phyloP scores from a whole-genome alignment of 495 filamentous ascomycete genomes.

The Aspergillus indologenus region DNA sequence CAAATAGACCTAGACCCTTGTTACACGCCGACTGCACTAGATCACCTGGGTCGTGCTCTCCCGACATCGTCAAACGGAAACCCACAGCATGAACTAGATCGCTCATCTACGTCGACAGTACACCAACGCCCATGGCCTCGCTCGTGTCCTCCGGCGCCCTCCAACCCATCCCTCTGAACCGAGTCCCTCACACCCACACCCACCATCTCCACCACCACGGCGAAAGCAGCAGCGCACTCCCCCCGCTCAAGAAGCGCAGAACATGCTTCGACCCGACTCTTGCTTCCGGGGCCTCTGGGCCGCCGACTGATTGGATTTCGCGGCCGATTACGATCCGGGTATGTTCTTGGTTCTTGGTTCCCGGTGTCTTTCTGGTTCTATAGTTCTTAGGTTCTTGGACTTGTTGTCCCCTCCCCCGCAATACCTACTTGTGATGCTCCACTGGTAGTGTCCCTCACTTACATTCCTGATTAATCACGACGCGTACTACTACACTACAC shows the following conservation, averaged over 20 bases:
- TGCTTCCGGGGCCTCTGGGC: not conserved
- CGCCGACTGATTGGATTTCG: constrained; percentile 19
- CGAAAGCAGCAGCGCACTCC: constrained; percentile 7
- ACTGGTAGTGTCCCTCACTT: too few species aligned
- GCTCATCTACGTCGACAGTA: not conserved
- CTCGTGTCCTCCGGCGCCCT: constrained; percentile 30
- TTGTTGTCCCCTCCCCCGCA: too few species aligned
- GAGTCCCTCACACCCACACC: constrained; percentile 20
- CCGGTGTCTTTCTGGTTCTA: too few species aligned
- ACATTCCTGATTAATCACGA: too few species aligned
- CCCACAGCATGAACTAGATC: not conserved
- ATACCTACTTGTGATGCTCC: too few species aligned
- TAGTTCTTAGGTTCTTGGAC: too few species aligned
- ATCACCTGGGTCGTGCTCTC: too few species aligned
- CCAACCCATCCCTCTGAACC: constrained; percentile 38
- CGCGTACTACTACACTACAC: constrained; percentile 3
- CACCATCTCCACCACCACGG: not conserved
- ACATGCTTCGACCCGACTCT: constrained; percentile 13
- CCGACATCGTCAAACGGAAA: too few species aligned
- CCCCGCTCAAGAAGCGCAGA: constrained; percentile 38
- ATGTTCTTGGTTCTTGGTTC: constrained; percentile 1
- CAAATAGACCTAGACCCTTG: too few species aligned
- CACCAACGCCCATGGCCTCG: constrained; percentile 35
- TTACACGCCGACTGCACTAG: too few species aligned
- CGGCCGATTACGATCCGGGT: constrained; percentile 38